These are phyloP conservation scores for Ascochyta lentis DNA, from an alignment of 2,329 filamentous ascomycete species.

Conservation along the genomic window DNA sequence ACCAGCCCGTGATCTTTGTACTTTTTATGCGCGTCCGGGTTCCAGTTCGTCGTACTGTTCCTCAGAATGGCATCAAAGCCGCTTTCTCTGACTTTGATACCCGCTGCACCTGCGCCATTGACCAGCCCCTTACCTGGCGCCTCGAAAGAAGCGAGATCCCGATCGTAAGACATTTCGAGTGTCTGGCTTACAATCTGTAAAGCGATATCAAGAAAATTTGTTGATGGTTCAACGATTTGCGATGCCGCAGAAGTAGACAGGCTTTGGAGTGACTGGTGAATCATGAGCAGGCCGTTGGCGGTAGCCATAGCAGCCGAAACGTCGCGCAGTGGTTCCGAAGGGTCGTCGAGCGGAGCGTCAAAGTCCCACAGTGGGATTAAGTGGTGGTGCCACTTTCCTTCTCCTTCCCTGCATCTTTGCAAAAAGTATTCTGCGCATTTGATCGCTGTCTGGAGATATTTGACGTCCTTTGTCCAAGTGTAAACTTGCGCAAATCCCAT, in stretches of 20 bases:
- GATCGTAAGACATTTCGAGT: constrained; percentile 42
- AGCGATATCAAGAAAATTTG: constrained; percentile 29
- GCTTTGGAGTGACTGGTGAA: constrained; percentile 45
- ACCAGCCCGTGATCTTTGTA: constrained; percentile 58
- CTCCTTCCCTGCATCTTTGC: constrained; percentile 46
- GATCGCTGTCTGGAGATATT: constrained; percentile 54
- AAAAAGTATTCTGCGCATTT: constrained; percentile 58
- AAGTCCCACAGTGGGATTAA: constrained; percentile 60
- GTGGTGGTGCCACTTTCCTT: constrained; percentile 34
- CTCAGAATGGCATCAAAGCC: constrained; percentile 55
- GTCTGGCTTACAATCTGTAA: constrained; percentile 34
- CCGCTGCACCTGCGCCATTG: constrained; percentile 21
- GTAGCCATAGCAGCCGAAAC: constrained; percentile 52
- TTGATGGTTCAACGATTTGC: not conserved
- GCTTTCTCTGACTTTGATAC: constrained; percentile 34
- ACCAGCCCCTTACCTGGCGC: constrained; percentile 8
- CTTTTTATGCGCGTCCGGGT: constrained; percentile 53
- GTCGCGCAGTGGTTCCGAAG: constrained; percentile 42
- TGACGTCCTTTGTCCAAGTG: constrained; percentile 54
- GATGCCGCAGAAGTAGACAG: constrained; percentile 10
- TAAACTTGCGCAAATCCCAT: constrained; percentile 57
- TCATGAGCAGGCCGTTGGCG: constrained; percentile 51
- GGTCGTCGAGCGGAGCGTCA: constrained; percentile 54
- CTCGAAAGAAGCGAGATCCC: constrained; percentile 35
- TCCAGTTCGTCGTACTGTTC: constrained; percentile 58